Base-by-base conservation (phyloP, 805 yeast species). In the Sugiyamaella smithiae region DNA sequence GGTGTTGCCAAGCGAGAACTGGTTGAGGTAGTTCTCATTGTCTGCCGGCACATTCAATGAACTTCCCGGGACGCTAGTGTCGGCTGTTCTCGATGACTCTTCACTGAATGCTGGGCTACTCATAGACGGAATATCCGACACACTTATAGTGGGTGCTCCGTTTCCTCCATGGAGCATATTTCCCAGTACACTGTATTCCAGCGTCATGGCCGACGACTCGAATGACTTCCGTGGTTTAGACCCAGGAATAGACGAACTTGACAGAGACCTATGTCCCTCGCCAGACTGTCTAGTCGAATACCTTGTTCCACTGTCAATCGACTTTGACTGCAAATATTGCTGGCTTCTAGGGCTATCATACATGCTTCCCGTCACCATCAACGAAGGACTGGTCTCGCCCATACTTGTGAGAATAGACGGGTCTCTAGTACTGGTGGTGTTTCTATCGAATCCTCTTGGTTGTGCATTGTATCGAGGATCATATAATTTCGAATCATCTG, bases 131-230 rank as follows among this genome's bases (percentile, higher is more conserved):
- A 25, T 14, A 17, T 14, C 23, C 12, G 32, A 12, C n/a, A 28
- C 8, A 4, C 32, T 17, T n/a, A 25, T 11, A 17, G 32, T 20
- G 3, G 37, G 33, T 14, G 33, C 37, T 11, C 38, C 28, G 19
- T 31, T 31, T 2, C 38, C 43, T 9, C 48, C 56, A 37, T 58
- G 54, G 14, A 68, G 55, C 46, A 68, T 66, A 29, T 61, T 60
- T 31, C 68, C 57, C 36, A 68, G 51, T 8, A 66, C 61, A 19
- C 61, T 57, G 54, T 67, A 68, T 47, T 68, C 72, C 51, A 61
- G 56, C 45, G 66, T 63, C 9, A 68, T 63, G 3, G 69, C 62
- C n/a, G 62, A 45, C 8, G 68, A 61, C 41, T 67, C 65, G 50
- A 68, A 52, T 11, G 49, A 25, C 11, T 19, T 17, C 11, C 44